Conservation (phyloP, 331 rosid genomes). For the Arachis monticola region DNA sequence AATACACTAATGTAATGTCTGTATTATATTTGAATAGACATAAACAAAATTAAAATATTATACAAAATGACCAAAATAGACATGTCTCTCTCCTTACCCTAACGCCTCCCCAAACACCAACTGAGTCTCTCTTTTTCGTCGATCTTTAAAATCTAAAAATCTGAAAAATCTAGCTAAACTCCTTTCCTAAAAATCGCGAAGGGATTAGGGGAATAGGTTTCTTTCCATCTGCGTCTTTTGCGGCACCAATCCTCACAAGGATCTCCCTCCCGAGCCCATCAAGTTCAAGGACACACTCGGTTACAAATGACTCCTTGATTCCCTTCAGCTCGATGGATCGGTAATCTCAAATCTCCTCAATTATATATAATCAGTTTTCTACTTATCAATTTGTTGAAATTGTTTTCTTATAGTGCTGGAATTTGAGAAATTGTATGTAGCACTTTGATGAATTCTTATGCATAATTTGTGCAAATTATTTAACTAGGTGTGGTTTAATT, state of each 20-base stretch:
- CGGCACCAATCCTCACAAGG: constrained; percentile 59
- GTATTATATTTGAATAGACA: too few relatives aligned
- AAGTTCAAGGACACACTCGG: constrained; percentile 68
- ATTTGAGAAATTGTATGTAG: neutral
- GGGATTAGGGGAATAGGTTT: too few relatives aligned
- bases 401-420: constrained; percentile 20
- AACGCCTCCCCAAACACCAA: too few relatives aligned
- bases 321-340: constrained; percentile 74
- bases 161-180: too few relatives aligned
- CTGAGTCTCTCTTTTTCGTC: too few relatives aligned
- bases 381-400: neutral
- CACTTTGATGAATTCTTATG: neutral
- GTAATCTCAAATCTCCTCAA: constrained; percentile 43
- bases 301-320: constrained; percentile 74
- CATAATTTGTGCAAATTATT: neutral
- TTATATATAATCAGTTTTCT: neutral
- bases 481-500: too few relatives aligned
- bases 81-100: too few relatives aligned
- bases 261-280: constrained; percentile 76
- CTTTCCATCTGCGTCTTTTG: constrained; percentile 67
- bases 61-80: too few relatives aligned
- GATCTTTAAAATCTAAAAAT: too few relatives aligned
- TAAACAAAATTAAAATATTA: too few relatives aligned
- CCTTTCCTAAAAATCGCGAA: too few relatives aligned
- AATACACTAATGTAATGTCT: too few relatives aligned